Conservation (phyloP, 2,329 filamentous ascomycete species). For the Dendrostoma leiphaemia region DNA sequence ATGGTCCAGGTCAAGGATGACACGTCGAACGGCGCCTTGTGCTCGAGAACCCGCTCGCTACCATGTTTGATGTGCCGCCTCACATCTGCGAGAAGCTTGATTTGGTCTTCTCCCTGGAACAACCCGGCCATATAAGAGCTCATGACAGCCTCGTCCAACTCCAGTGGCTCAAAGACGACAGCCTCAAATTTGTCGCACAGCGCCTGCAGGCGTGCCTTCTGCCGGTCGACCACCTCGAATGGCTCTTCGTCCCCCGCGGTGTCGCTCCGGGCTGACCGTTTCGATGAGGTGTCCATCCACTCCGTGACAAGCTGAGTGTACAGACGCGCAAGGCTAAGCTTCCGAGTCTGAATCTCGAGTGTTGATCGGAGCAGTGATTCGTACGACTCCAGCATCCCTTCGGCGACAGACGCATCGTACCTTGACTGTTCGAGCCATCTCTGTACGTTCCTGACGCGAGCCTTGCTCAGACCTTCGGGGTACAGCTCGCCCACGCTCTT, state of each 20-base stretch:
- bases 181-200: slow-evolving; percentile 37
- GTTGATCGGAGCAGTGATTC: slow-evolving; percentile 29
- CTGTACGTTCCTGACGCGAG: slow-evolving; percentile 28
- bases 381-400: slow-evolving; percentile 29
- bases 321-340: slow-evolving; percentile 31
- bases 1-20: slow-evolving; percentile 32
- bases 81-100: slow-evolving; percentile 22
- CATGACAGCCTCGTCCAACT: slow-evolving; percentile 32
- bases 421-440: slow-evolving; percentile 33
- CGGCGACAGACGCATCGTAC: slow-evolving; percentile 34
- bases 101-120: slow-evolving; percentile 28
- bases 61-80: slow-evolving; percentile 19
- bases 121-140: slow-evolving; percentile 29
- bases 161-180: slow-evolving; percentile 35
- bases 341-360: slow-evolving; percentile 35
- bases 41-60: slow-evolving; percentile 21
- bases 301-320: slow-evolving; percentile 37
- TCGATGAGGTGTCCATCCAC: slow-evolving; percentile 29
- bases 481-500: slow-evolving; percentile 23
- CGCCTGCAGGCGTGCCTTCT: slow-evolving; percentile 34
- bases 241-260: neutral
- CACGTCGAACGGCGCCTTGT: slow-evolving; percentile 30
- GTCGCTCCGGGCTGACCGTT: no score
- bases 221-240: slow-evolving; percentile 30
- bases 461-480: slow-evolving; percentile 16